A percentile compares a stretch with the other conserved stretches of the same genome.
These are phyloP conservation scores for Aspergillus fumigatus DNA, from an alignment of 2,329 filamentous ascomycete species.

Conservation along the genomic window DNA sequence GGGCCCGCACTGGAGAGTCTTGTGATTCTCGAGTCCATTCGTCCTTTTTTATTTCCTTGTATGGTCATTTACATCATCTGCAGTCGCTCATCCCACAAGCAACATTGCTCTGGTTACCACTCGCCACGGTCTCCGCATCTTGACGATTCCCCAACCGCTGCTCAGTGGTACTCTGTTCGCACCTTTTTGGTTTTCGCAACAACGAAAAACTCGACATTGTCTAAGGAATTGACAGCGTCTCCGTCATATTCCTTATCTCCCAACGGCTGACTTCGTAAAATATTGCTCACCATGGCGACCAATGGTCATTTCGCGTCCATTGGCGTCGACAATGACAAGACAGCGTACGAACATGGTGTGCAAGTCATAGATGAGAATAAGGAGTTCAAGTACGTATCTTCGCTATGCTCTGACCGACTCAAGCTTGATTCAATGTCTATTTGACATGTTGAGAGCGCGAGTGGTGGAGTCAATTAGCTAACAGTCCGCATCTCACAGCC, in stretches of 20 bases:
- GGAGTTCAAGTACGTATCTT: constrained; percentile 75
- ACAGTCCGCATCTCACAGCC: constrained; percentile 44
- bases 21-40: constrained; percentile 7
- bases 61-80: constrained; percentile 6
- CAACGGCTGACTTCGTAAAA: constrained; percentile 1
- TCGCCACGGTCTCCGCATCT: constrained; percentile 10
- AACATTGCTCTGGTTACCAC: constrained; percentile 1
- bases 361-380: constrained; percentile 97
- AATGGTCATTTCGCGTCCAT: constrained; percentile 45
- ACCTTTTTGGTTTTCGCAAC: neutral
- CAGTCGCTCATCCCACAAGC: constrained; percentile 1
- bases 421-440: constrained; percentile 9
- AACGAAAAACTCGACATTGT: neutral
- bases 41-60: neutral
- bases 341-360: constrained; percentile 79
- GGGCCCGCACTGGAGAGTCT: constrained; percentile 3
- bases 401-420: neutral
- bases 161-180: neutral
- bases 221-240: neutral
- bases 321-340: constrained; percentile 34
- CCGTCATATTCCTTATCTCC: neutral
- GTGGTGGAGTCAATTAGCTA: constrained; percentile 6
- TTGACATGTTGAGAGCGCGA: neutral
- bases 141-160: constrained; percentile 11
- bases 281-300: constrained; percentile 31